Evolutionary conservation across 139 green algal species (phyloP), one percentile per base, ranked within the genome.

Genomic region (Haematococcus lacustris): DNA sequence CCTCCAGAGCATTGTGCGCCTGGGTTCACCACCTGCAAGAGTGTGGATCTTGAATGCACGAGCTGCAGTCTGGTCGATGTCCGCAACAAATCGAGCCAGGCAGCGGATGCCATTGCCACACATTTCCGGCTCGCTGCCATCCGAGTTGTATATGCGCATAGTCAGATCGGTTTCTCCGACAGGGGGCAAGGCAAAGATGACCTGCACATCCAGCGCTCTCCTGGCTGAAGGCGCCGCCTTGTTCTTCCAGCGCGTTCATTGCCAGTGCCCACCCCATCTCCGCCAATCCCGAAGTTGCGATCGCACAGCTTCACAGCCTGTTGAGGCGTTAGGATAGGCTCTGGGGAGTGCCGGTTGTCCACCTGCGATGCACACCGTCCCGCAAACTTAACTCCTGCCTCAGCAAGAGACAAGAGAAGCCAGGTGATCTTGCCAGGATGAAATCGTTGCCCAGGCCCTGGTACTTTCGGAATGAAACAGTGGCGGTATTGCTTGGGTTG

Each of bases 401-500:
- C 57, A 30, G 28, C 21, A 5, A 65, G 5, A n/a, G 17, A 65
- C 57, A 37, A 65, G 38, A 13, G 23, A 21, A 68, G 84, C 43
- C 51, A 92, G n/a, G n/a, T n/a, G n/a, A n/a, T n/a, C n/a, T n/a
- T n/a, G n/a, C 90, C 82, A 99, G 78, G 63, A 99, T 93, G 77
- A 99, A 99, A 81, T 99, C 96, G 77, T 99, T 99, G 38, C 95
- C 95, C 1, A 99, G 78, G 4, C 95, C 95, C 60, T 99, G 95
- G 76, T 98, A 99, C 86, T 99, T 99, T n/a, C n/a, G n/a, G n/a
- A n/a, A n/a, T n/a, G n/a, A n/a, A n/a, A n/a, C n/a, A n/a, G n/a
- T n/a, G n/a, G n/a, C n/a, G n/a, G n/a, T n/a, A n/a, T n/a, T n/a
- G n/a, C n/a, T n/a, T n/a, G n/a, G n/a, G n/a, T n/a, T n/a, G n/a